Evolutionary conservation across 2,329 filamentous ascomycete species (phyloP).

Genomic region (Blastomyces parvus): DNA sequence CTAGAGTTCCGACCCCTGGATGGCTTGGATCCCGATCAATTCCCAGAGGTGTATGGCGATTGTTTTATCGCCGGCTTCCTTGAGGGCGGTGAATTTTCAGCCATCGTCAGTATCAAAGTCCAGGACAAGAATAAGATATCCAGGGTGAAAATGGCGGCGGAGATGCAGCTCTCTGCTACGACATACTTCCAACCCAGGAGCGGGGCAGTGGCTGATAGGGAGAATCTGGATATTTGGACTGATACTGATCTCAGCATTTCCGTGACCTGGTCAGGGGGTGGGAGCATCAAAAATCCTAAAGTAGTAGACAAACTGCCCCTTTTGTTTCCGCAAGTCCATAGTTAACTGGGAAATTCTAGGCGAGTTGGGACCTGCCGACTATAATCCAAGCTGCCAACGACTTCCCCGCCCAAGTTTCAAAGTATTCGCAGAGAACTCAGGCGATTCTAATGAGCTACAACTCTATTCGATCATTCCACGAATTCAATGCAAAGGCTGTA

Average conservation of each 20-base stretch:
- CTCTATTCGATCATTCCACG: slow-evolving; percentile 25
- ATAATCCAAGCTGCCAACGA: slow-evolving; percentile 27
- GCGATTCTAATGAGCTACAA: slow-evolving; percentile 26
- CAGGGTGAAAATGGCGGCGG: slow-evolving; percentile 27
- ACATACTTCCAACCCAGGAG: slow-evolving; percentile 7
- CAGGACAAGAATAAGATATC: slow-evolving; percentile 25
- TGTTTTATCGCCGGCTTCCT: slow-evolving; percentile 27
- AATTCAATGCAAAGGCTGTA: slow-evolving; percentile 21
- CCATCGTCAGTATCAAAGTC: slow-evolving; percentile 26
- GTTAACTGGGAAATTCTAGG: slow-evolving; percentile 7
- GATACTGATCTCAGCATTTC: slow-evolving; percentile 27
- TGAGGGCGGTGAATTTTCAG: slow-evolving; percentile 28
- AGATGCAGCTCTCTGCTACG: slow-evolving; percentile 19
- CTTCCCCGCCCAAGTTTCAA: slow-evolving; percentile 27
- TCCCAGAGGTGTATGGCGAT: slow-evolving; percentile 28
- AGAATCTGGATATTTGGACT: slow-evolving; percentile 13
- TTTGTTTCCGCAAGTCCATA: not conserved
- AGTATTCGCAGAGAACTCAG: slow-evolving; percentile 22
- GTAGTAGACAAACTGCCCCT: not conserved
- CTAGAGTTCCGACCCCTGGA: slow-evolving; percentile 15
- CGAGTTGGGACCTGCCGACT: slow-evolving; percentile 24
- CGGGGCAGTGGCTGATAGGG: slow-evolving; percentile 15
- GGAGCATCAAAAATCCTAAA: slow-evolving; percentile 25
- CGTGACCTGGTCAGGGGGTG: slow-evolving; percentile 28
- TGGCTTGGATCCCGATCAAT: slow-evolving; percentile 18